These are phyloP conservation scores for Chlamydomonas schloesseri DNA, from an alignment of 139 green algal species.

Conservation along the genomic window DNA sequence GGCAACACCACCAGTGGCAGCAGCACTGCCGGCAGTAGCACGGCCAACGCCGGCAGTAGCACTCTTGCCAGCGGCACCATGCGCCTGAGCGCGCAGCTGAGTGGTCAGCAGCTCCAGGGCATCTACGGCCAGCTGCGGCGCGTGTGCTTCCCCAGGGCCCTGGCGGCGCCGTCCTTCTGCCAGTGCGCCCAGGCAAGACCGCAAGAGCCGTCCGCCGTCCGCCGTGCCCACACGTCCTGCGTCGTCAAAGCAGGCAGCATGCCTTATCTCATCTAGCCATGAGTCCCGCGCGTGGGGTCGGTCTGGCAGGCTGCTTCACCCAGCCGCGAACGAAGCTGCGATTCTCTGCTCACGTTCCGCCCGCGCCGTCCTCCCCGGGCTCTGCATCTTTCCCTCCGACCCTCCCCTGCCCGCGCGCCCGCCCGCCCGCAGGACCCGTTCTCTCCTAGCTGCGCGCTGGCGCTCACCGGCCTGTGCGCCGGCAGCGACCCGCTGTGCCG, in stretches of 20 bases:
- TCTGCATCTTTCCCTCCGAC: not conserved
- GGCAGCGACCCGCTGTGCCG: slow-evolving; percentile 36
- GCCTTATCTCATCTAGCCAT: not conserved
- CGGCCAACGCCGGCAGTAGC: no score
- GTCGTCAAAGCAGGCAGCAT: not conserved
- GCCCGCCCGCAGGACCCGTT: slow-evolving; percentile 7
- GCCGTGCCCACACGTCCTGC: not conserved
- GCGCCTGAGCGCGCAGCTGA: not conserved
- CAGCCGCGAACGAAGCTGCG: not conserved
- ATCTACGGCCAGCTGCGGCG: slow-evolving; percentile 16
- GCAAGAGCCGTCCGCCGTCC: not conserved
- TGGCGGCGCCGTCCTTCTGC: slow-evolving; percentile 26
- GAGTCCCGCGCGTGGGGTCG: not conserved
- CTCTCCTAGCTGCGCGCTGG: slow-evolving; percentile 35
- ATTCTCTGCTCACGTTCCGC: no score
- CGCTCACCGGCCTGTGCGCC: slow-evolving; percentile 25
- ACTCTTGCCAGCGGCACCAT: not conserved
- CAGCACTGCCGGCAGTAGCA: no score
- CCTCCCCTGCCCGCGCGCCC: not conserved
- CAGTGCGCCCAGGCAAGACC: slow-evolving; percentile 7
- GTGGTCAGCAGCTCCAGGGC: not conserved
- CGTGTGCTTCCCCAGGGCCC: slow-evolving; percentile 10
- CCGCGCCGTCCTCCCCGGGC: no score
- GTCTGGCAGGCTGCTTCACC: not conserved
- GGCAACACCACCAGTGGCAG: no score